Base-by-base conservation (phyloP, 2,329 filamentous ascomycete genomes). In the Pyrenophora teres region DNA sequence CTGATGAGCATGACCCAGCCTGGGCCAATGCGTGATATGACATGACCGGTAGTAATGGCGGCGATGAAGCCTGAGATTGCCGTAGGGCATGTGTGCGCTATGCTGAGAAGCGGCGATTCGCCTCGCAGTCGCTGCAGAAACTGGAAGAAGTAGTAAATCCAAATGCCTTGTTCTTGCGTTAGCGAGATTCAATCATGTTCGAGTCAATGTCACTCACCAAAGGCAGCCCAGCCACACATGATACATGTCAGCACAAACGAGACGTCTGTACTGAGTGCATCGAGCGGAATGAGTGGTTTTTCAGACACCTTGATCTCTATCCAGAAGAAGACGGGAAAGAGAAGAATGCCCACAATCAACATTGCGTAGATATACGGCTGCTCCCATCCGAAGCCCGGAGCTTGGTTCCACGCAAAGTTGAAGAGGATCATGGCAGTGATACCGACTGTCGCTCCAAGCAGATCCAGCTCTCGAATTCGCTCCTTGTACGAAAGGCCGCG, bases 361-460 rank as follows among this genome's bases (percentile, higher is more conserved):
- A 82, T 71, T 0, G 81, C 73, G 52, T 82, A 81, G n/a, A 85
- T 76, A 48, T 84, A 84, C 0, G 82, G 74, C 6, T 77, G 74
- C 1, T 72, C 59, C 86, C 86, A 88, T 1, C 84, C 83, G 1
- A 78, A 81, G 0, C 83, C 75, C 0, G 83, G 80, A 0, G 82
- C 85, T 63, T 88, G 84, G 52, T 86, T 88, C 83, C 84, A 87
- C 0, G 85, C 82, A 59, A 88, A 83, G 65, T 87, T 87, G 71
- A 88, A 78, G 15, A 89, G 74, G 6, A 67, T 76, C 19, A 89
- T 73, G 0, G 80, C 80, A 0, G 76, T 73, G 15, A 87, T 76
- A 1, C 85, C 85, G 3, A 76, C 70, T 3, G 73, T 52, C 5
- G 76, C 76, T 9, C 81, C 81, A 5, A 77, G 60, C 16, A 76